Evolutionary conservation across 805 yeast species (phyloP).

Genomic region (Ogataea methylovora): DNA sequence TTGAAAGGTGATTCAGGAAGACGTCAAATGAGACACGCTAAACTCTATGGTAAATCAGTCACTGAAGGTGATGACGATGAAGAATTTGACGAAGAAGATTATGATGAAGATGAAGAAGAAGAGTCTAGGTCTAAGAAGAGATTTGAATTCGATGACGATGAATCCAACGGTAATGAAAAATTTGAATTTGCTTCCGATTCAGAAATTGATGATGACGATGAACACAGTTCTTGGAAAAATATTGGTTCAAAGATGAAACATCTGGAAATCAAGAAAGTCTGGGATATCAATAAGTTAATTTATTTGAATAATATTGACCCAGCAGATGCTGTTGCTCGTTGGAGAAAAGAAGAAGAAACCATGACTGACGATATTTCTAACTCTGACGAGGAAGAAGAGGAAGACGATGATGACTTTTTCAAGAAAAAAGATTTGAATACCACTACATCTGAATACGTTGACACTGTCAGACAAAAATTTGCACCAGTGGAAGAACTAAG

Average conservation of each 20-base stretch:
- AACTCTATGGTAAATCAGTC: slow-evolving; percentile 46
- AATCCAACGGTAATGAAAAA: slow-evolving; percentile 16
- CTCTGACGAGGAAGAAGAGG: slow-evolving; percentile 32
- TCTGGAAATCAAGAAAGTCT: slow-evolving; percentile 41
- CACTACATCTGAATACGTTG: slow-evolving; percentile 24
- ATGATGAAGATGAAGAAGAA: slow-evolving; percentile 31
- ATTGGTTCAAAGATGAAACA: slow-evolving; percentile 60
- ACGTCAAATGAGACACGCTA: slow-evolving; percentile 52
- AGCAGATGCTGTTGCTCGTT: slow-evolving; percentile 59
- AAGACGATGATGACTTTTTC: slow-evolving; percentile 46
- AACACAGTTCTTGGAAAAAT: slow-evolving; percentile 29
- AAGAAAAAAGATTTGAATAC: slow-evolving; percentile 35
- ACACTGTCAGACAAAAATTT: slow-evolving; percentile 28
- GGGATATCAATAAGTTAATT: slow-evolving; percentile 77
- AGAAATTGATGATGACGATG: slow-evolving; percentile 34
- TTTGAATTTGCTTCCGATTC: slow-evolving; percentile 47
- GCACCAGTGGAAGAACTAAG: slow-evolving; percentile 36
- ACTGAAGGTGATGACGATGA: slow-evolving; percentile 36
- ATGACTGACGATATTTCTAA: slow-evolving; percentile 28
- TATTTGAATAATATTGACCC: slow-evolving; percentile 77
- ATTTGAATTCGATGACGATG: slow-evolving; percentile 27
- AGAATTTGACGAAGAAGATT: slow-evolving; percentile 33
- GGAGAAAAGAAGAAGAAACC: slow-evolving; percentile 51
- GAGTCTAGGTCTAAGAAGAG: slow-evolving; percentile 33
- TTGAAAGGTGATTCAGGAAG: slow-evolving; percentile 50